Conservation (phyloP, 805 yeast genomes). For the Millerozyma miso region DNA sequence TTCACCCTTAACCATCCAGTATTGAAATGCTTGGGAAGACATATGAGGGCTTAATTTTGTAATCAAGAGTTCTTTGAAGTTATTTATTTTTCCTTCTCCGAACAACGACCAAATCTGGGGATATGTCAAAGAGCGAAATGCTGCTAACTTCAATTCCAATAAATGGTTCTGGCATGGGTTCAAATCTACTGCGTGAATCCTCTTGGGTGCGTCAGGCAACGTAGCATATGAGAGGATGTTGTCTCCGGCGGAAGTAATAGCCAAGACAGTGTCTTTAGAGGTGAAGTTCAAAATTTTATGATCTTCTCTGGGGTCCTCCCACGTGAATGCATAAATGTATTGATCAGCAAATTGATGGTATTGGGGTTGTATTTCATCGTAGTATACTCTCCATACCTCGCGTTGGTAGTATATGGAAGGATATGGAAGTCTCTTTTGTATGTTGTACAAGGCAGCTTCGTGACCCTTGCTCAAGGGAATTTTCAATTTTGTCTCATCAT, state of each 20-base stretch:
- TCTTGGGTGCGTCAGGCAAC: slow-evolving; percentile 65
- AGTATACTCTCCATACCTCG: slow-evolving; percentile 76
- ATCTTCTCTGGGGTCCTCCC: slow-evolving; percentile 90
- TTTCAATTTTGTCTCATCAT: slow-evolving; percentile 14
- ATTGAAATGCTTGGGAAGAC: slow-evolving; percentile 78
- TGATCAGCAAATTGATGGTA: slow-evolving; percentile 72
- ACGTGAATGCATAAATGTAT: slow-evolving; percentile 82
- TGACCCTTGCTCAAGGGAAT: slow-evolving; percentile 59
- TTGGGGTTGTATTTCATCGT: slow-evolving; percentile 64
- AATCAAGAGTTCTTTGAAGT: slow-evolving; percentile 43
- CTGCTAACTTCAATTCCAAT: slow-evolving; percentile 73
- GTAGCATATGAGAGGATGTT: slow-evolving; percentile 71
- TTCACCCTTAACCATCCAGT: slow-evolving; percentile 65
- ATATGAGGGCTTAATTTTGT: slow-evolving; percentile 60
- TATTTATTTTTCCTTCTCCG: slow-evolving; percentile 65
- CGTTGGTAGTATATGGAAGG: slow-evolving; percentile 78
- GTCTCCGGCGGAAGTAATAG: slow-evolving; percentile 86
- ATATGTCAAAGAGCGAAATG: slow-evolving; percentile 52
- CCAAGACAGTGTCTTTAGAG: slow-evolving; percentile 67
- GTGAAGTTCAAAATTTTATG: slow-evolving; percentile 57
- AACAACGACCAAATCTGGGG: slow-evolving; percentile 70
- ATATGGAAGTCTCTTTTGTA: slow-evolving; percentile 63
- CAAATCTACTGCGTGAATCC: slow-evolving; percentile 81
- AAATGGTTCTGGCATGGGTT: slow-evolving; percentile 82
- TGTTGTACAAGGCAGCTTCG: slow-evolving; percentile 66